Conservation (phyloP, 345 rosid genomes). For the Brassica carinata region DNA sequence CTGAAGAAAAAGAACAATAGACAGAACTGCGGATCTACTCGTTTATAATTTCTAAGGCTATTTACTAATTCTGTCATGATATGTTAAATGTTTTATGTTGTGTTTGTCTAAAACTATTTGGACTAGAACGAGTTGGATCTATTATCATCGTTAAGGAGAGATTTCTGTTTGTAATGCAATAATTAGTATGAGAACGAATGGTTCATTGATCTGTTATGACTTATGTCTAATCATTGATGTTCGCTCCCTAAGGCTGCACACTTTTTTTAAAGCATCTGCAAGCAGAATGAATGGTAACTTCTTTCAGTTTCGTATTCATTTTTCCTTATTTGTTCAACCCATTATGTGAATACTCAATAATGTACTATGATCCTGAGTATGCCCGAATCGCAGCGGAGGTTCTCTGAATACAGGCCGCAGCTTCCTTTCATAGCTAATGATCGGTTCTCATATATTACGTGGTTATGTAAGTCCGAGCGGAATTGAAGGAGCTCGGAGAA, state of each 20-base stretch:
- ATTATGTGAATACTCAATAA: too few species aligned
- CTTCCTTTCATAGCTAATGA: neutral
- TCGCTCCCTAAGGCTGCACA: too few species aligned
- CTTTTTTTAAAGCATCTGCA: too few species aligned
- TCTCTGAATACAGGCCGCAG: neutral
- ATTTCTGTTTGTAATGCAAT: neutral
- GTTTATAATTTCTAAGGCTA: neutral
- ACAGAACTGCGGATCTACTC: neutral
- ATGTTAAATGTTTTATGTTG: neutral
- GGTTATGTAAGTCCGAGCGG: neutral
- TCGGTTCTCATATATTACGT: neutral
- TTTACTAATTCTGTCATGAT: neutral
- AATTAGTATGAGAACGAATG: neutral
- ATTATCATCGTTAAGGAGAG: neutral
- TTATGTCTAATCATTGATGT: too few species aligned
- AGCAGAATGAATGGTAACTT: too few species aligned
- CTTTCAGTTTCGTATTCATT: too few species aligned
- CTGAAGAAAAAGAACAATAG: too few species aligned
- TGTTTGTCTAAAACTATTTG: neutral
- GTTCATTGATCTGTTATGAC: too few species aligned
- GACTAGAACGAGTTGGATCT: neutral
- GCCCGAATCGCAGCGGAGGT: neutral
- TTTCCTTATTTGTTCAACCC: too few species aligned
- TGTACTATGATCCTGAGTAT: neutral
- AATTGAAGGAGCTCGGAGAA: neutral